These are phyloP conservation scores for Larix kaempferi DNA, from an alignment of 75 land plant genomes.

Conservation along the genomic window DNA sequence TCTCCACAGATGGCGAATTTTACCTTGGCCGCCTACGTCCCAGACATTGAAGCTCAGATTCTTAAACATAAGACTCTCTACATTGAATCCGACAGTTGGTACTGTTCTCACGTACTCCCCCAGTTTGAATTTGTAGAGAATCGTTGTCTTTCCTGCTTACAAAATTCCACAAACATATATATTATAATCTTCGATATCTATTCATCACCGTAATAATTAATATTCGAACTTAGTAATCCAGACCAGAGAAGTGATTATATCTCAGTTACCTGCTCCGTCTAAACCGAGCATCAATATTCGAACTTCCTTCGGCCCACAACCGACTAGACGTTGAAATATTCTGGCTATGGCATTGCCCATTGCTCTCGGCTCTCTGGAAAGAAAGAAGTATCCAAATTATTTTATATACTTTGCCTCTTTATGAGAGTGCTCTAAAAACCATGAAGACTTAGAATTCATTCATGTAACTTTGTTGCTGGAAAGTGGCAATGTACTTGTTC, in stretches of 20 bases:
- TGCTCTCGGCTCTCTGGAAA: background rate
- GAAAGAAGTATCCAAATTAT: background rate
- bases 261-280: constrained; percentile 21
- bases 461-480: too few species aligned
- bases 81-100: constrained; percentile 34
- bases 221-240: background rate
- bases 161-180: background rate
- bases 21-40: constrained; percentile 40
- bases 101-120: constrained; percentile 27
- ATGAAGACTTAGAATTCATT: too few species aligned
- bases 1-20: constrained; percentile 11
- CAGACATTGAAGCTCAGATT: constrained; percentile 33
- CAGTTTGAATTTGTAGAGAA: constrained; percentile 29
- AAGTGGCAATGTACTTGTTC: too few species aligned
- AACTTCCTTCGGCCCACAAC: constrained; percentile 13
- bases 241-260: background rate
- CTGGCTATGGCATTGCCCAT: background rate
- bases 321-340: background rate
- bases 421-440: background rate
- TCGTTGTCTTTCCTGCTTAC: constrained; percentile 27
- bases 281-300: constrained; percentile 27
- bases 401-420: background rate
- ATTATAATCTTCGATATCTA: background rate
- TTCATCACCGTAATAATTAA: background rate
- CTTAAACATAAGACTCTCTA: constrained; percentile 23